phyloP scores from a whole-genome alignment of 2,329 filamentous ascomycete genomes.

The Phaeosphaeriaceae sp. region DNA sequence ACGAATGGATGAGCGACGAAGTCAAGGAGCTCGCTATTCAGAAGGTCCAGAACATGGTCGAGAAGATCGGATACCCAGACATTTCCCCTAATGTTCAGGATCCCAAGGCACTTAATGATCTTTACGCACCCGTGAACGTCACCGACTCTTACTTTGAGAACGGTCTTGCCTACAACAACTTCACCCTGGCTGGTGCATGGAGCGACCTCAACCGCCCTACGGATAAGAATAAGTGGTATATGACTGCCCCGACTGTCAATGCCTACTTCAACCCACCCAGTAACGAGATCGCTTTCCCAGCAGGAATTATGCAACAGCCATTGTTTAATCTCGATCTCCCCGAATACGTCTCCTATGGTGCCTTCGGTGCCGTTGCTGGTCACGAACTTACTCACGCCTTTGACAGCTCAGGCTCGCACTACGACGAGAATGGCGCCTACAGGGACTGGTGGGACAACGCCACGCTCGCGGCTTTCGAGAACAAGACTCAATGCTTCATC shows the following conservation, averaged over 20 bases:
- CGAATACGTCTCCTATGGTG: neutral
- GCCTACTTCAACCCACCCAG: neutral
- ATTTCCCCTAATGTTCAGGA: neutral
- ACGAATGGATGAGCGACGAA: neutral
- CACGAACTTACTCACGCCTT: neutral
- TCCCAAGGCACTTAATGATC: neutral
- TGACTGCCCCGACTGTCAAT: neutral
- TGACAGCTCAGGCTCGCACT: neutral
- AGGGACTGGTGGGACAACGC: neutral
- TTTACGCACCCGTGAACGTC: neutral
- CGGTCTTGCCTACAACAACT: neutral
- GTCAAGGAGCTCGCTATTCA: neutral
- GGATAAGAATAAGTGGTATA: neutral
- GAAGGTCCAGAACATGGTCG: neutral
- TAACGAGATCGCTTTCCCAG: neutral
- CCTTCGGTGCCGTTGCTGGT: neutral
- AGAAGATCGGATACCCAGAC: neutral
- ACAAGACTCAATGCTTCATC: neutral
- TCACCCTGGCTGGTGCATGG: neutral
- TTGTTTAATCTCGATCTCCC: neutral
- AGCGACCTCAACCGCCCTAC: neutral
- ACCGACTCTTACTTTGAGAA: neutral
- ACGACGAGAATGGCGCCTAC: neutral
- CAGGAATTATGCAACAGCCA: neutral
- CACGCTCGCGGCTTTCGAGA: neutral